Conservation (phyloP, 225 moss, liverwort and hornwort genomes). For the Pleurozium schreberi region DNA sequence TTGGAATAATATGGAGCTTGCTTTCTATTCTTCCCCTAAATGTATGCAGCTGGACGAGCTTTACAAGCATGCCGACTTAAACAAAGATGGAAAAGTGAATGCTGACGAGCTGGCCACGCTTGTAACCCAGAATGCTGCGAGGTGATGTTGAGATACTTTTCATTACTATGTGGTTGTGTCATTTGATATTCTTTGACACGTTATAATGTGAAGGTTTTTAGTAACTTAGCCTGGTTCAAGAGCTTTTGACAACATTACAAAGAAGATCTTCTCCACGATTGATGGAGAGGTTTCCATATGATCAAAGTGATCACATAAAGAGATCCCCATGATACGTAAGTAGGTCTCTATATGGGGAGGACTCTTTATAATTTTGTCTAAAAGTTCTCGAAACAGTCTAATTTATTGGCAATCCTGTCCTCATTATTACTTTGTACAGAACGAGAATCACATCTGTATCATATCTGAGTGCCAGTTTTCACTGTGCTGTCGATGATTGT, state of each 20-base stretch:
- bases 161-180: neutral
- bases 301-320: neutral
- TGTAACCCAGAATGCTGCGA: constrained; percentile 39
- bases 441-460: neutral
- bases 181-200: neutral
- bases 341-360: neutral
- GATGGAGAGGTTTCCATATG: neutral
- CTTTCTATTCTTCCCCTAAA: neutral
- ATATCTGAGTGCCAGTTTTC: neutral
- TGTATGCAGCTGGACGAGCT: constrained; percentile 62
- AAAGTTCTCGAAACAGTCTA: neutral
- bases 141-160: constrained; percentile 21
- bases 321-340: neutral
- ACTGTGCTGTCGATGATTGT: neutral
- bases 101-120: constrained; percentile 80
- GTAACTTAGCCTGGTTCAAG: neutral
- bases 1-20: neutral
- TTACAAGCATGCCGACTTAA: constrained; percentile 47
- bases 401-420: neutral
- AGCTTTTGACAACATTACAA: neutral
- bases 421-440: neutral
- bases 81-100: constrained; percentile 79
- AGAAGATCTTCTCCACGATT: neutral
- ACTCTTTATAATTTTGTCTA: neutral
- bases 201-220: neutral